Base-by-base conservation (phyloP, 1,284 basidiomycete species). In the Serendipita sp. region DNA sequence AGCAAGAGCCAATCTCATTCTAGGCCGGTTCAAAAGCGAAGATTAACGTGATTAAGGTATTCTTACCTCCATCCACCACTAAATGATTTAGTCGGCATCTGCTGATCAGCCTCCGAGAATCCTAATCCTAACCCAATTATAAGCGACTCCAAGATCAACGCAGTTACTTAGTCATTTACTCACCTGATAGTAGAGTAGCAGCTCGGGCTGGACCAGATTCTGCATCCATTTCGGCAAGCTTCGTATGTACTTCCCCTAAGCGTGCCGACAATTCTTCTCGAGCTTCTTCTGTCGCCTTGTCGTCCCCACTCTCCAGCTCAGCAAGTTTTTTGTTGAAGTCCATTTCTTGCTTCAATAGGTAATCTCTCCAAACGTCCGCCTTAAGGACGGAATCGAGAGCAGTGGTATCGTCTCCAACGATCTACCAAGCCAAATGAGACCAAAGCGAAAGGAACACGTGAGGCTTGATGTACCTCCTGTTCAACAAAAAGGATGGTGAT, bases 401-500 rank as follows among this genome's bases (percentile, higher is more conserved):
- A 0, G 78, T 77, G 0, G 93, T 98, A 67, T 95, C 93, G 73
- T 99, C 96, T 38, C 96, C 96, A 61, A 89, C 73, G 67, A 93
- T 87, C 85, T 91, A 64, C 15, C 53, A 50, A 15, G n/a, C n/a
- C 12, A 26, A 50, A 5, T 29, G 17, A 53, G 22, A 29, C 12
- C 29, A 5, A 38, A 34, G 12, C 5, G 53, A 55, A 61, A 26
- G 2, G 12, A 47, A 67, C 64, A 26, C 10, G 30, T 38, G 12
- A 6, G 26, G 22, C 6, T 30, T 67, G 74, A 38, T 38, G 63
- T 65, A 90, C 90, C 75, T 99, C 96, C 77, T 99, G 96, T 73
- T 99, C 96, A 65, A 99, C 96, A 71, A 99, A 96, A 35, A 99
- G 79, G 65, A 99, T 94, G 1, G 92, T 94, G 71, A 99, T 96